A percentile compares a stretch with the other conserved stretches of the same genome.
These are phyloP conservation scores for Phalaenopsis equestris DNA, from an alignment of 106 monocot species.

Conservation along the genomic window DNA sequence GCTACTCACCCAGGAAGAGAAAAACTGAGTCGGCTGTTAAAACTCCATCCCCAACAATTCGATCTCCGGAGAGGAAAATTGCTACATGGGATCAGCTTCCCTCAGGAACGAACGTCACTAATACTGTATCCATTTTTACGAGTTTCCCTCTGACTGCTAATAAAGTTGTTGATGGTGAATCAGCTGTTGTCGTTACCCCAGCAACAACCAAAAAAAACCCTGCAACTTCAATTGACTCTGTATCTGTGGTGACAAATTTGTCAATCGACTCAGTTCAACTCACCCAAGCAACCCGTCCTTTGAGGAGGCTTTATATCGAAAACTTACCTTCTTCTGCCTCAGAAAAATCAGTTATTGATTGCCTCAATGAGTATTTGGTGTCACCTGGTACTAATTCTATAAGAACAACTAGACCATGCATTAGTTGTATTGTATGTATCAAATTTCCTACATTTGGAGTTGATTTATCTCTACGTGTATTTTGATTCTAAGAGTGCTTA, in stretches of 20 bases:
- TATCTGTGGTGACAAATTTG: constrained; percentile 15
- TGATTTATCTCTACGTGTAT: background rate
- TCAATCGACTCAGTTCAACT: constrained; percentile 68
- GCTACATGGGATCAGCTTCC: constrained; percentile 86
- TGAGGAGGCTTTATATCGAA: constrained; percentile 87
- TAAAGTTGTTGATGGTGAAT: constrained; percentile 11
- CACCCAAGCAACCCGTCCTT: constrained; percentile 92
- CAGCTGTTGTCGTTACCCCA: constrained; percentile 16
- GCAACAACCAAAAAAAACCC: constrained; percentile 16
- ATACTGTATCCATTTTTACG: constrained; percentile 15
- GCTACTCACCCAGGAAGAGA: constrained; percentile 94
- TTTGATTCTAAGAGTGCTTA: background rate
- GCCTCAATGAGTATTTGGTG: constrained; percentile 63
- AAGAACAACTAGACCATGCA: constrained; percentile 69
- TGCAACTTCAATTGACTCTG: constrained; percentile 15
- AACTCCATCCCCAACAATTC: constrained; percentile 42
- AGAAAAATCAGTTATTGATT: constrained; percentile 60
- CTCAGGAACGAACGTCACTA: constrained; percentile 22
- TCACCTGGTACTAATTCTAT: constrained; percentile 36
- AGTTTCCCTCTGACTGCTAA: constrained; percentile 21
- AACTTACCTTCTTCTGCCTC: constrained; percentile 59
- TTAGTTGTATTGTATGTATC: constrained; percentile 78
- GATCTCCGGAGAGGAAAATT: constrained; percentile 51
- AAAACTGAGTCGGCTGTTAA: constrained; percentile 41
- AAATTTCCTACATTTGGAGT: background rate